Evolutionary conservation across 2,329 filamentous ascomycete genomes (phyloP), one percentile per base, ranked within the genome.

Genomic region (Fusarium armeniacum): DNA sequence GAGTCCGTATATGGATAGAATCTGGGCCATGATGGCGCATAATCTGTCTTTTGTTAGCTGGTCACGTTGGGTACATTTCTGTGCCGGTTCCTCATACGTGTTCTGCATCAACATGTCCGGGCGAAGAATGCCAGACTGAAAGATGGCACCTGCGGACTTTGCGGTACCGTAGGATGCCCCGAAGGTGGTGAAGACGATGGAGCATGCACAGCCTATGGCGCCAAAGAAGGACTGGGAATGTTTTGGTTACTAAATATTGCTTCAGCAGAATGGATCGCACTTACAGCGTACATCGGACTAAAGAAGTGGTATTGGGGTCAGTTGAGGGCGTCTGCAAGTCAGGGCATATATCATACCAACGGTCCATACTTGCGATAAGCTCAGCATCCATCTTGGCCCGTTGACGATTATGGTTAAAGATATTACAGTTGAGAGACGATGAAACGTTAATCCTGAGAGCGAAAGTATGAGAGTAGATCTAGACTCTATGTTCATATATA

Each of bases 131-230:
- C 82, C 82, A 28, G 78, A 77, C 26, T 81, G 74, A 71, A 83
- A 83, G 70, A 84, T 83, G 57, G 81, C 82, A 36, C 78, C 77
- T 47, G 79, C 71, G 47, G 81, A 82, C 67, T 82, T 82, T 57
- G 81, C 81, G 36, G 81, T 83, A 52, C 82, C 82, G 69, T 83
- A 83, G 51, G 81, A 77, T 53, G 82, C 81, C 52, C 82, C 84
- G 49, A 86, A 76, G 75, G 83, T 85, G 71, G 83, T 84, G 78
- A 86, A 83, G 75, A 85, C 80, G 62, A 86, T 86, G 76, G 84
- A 80, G 41, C 78, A 77, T 32, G 77, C 73, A 70, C 80, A 81
- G 54, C 81, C 81, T 65, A 83, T 76, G 45, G 80, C 80, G 38
- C 81, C 80, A 67, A 83, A 82, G 73, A 82, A 81, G 73, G 80